Percentiles rank a stretch among this genome's conserved stretches.
Evolutionary conservation across 2,329 filamentous ascomycete species (phyloP).

Genomic region (Chalaropsis ovoidea): DNA sequence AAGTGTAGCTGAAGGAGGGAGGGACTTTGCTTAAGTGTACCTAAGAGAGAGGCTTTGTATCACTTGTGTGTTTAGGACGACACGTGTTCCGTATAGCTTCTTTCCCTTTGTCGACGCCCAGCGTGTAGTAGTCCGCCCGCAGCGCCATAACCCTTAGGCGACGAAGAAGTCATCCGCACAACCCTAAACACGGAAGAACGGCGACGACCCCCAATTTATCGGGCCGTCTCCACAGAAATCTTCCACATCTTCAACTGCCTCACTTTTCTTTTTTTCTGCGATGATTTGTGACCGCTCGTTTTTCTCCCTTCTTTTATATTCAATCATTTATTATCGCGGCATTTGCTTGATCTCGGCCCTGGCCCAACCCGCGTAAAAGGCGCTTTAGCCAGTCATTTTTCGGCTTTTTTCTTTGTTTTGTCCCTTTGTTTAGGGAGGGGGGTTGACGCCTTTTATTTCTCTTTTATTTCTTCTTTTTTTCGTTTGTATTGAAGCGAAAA

Average conservation of each 20-base stretch:
- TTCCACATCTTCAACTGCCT: not conserved
- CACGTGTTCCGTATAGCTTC: not conserved
- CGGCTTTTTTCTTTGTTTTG: not conserved
- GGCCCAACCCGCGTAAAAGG: not conserved
- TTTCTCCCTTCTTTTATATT: not conserved
- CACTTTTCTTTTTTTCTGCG: not conserved
- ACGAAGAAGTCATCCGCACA: not conserved
- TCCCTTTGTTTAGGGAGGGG: not conserved
- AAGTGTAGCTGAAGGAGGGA: slow-evolving; percentile 20
- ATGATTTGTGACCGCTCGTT: not conserved
- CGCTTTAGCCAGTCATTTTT: slow-evolving; percentile 2
- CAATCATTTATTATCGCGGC: not conserved
- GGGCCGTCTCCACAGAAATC: slow-evolving; percentile 10
- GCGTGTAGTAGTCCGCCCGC: not conserved
- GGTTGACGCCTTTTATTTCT: not conserved
- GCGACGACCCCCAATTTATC: slow-evolving; percentile 14
- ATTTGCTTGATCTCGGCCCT: not conserved
- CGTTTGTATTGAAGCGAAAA: not conserved
- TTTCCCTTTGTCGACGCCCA: not conserved
- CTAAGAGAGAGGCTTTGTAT: no score
- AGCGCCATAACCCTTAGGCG: not conserved
- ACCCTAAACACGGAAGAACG: slow-evolving; percentile 10
- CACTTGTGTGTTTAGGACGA: no score
- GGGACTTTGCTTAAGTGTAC: not conserved
- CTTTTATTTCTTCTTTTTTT: not conserved